These are phyloP conservation scores for Piper longum DNA, from an alignment of 164 flowering plant species.

Conservation along the genomic window DNA sequence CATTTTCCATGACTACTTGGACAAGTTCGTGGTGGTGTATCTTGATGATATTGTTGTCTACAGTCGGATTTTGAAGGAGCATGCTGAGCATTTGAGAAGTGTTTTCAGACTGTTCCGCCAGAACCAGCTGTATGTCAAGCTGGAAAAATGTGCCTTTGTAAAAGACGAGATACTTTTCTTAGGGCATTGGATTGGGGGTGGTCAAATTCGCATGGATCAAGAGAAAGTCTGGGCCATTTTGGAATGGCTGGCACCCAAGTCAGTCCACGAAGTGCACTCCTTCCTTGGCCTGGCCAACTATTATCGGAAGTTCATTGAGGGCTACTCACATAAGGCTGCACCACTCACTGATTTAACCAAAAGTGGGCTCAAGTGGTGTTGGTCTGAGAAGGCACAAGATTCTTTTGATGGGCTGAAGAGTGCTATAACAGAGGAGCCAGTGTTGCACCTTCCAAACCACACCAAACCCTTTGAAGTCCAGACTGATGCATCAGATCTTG, in stretches of 20 bases:
- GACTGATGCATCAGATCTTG: constrained; percentile 3
- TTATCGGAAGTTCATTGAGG: no score
- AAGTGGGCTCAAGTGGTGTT: no score
- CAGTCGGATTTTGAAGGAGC: background rate
- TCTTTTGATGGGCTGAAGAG: no score
- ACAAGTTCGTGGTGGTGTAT: constrained; percentile 1
- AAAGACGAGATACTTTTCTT: constrained; percentile 1
- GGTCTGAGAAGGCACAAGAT: no score
- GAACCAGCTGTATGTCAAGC: background rate
- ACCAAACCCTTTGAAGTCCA: constrained; percentile 1
- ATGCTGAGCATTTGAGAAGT: background rate
- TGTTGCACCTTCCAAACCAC: background rate
- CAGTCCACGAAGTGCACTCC: no score
- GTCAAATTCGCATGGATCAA: background rate
- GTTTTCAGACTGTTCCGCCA: background rate
- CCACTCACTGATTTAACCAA: no score
- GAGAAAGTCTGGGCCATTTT: no score
- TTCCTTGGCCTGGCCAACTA: no score
- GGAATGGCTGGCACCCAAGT: no score
- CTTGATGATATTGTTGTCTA: constrained; percentile 1
- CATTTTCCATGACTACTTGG: background rate
- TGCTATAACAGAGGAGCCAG: background rate
- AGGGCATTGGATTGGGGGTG: background rate
- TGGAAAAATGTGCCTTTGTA: constrained; percentile 7
- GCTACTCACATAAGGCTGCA: no score